Evolutionary conservation across 345 rosid genomes (phyloP).

Genomic region (Clausena lansium): DNA sequence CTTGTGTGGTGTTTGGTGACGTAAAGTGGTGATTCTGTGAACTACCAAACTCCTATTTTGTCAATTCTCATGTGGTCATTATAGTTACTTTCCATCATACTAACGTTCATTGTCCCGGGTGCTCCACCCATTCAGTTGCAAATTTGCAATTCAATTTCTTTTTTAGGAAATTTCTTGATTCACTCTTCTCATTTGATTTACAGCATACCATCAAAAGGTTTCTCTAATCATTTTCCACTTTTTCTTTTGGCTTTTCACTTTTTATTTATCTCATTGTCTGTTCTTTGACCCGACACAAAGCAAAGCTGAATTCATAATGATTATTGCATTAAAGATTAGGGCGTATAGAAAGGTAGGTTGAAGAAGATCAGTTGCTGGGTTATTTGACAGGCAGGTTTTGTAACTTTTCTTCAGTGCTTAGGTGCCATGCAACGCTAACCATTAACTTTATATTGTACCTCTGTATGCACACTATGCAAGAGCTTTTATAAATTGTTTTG

Average conservation of each 20-base stretch:
- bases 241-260: constrained; percentile 10
- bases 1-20: not conserved
- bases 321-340: not conserved
- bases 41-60: not conserved
- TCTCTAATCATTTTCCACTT: not conserved
- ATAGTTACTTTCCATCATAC: not conserved
- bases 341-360: not conserved
- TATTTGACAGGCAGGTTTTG: constrained; percentile 3
- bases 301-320: constrained; percentile 3
- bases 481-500: not conserved
- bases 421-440: not conserved
- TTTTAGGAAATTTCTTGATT: not conserved
- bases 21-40: not conserved
- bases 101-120: not conserved
- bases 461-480: not conserved
- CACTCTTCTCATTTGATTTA: not conserved
- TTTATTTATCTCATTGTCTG: not conserved
- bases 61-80: not conserved
- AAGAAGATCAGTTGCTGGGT: constrained; percentile 8
- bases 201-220: not conserved
- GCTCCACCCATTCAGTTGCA: not conserved
- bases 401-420: too few species aligned
- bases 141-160: not conserved
- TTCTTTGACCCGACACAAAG: constrained; percentile 1
- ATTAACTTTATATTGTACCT: not conserved